Evolutionary conservation across 805 yeast species (phyloP), one percentile per base, ranked within the genome.

Genomic region (Starmerella etchellsii): DNA sequence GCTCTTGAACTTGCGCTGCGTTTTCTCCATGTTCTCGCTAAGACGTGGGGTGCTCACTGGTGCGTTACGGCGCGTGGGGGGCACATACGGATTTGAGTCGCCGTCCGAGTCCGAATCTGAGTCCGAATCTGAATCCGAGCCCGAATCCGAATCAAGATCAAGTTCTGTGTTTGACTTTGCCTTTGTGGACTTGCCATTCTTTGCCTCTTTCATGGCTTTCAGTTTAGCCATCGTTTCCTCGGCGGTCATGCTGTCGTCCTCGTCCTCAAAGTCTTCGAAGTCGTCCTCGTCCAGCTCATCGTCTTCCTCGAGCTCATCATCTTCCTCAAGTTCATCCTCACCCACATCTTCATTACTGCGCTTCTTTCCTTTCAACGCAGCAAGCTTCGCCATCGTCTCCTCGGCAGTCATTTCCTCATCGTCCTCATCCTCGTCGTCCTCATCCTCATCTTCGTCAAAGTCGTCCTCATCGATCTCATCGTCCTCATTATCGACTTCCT

Each of bases 61-160:
- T 0, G 50, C 52, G 3, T 41, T 43, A 43, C 97, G 70, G 42
- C 81, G 59, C 0, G 94, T 85, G 0, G 97, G 98, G 1, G 98
- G 97, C 14, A 88, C 64, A 55, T 91, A 88, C 46, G 71, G 67
- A 31, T 58, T 13, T 44, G 55, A 54, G 10, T 50, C 54, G 3
- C 43, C 55, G 7, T 37, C 46, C 3, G 32, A 41, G 3, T 47
- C 54, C 4, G 37, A 30, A 13, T 44, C 51, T 2, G 44, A 45
- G 7, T 45, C 48, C 13, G 37, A 47, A 4, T 25, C 40, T 20
- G 23, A 27, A 21, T 41, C 44, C 18, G 26, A 20, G 7, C 34
- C 44, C 18, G 37, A 31, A 4, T 26, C n/a, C 13, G 35, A 24
- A 30, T 33, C 35, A 13, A 21, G 37, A 19, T 31, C 44, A 32